phyloP scores from a whole-genome alignment of 306 rosid species.

The Lathyrus tuberosus region DNA sequence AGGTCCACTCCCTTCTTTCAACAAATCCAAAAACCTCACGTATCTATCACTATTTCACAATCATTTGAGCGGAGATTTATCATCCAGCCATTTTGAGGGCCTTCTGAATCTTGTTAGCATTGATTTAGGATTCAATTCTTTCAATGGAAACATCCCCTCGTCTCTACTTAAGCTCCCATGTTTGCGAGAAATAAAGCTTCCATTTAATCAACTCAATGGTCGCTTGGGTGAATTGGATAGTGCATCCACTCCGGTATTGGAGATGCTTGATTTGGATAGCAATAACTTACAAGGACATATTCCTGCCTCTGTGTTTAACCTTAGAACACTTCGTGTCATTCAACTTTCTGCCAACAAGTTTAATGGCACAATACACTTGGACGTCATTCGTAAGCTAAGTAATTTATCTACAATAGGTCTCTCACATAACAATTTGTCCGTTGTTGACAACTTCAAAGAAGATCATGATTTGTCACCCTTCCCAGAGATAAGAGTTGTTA shows the following conservation, averaged over 20 bases:
- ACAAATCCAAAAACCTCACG: slow-evolving; percentile 32
- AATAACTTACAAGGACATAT: slow-evolving; percentile 53
- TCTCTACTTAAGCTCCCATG: slow-evolving; percentile 12
- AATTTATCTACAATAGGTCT: slow-evolving; percentile 51
- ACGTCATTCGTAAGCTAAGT: background rate
- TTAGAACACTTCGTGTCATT: slow-evolving; percentile 29
- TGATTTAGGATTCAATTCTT: slow-evolving; percentile 19
- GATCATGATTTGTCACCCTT: background rate
- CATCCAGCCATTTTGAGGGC: slow-evolving; percentile 24
- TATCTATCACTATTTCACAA: slow-evolving; percentile 32
- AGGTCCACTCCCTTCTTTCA: slow-evolving; percentile 48
- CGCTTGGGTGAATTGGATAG: slow-evolving; percentile 12
- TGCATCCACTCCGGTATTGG: background rate
- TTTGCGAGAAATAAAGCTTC: slow-evolving; percentile 17
- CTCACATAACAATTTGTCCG: slow-evolving; percentile 43
- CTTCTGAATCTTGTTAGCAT: slow-evolving; percentile 29
- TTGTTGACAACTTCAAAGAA: background rate
- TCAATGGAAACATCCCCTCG: slow-evolving; percentile 39
- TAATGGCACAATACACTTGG: slow-evolving; percentile 39
- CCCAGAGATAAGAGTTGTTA: background rate
- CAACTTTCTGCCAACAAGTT: slow-evolving; percentile 55
- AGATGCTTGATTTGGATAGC: slow-evolving; percentile 45
- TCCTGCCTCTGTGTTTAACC: slow-evolving; percentile 37
- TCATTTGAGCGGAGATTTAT: slow-evolving; percentile 25
- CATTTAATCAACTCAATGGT: slow-evolving; percentile 37